phyloP scores from a whole-genome alignment of 768 basidiomycete genomes.

The Imleria badia region DNA sequence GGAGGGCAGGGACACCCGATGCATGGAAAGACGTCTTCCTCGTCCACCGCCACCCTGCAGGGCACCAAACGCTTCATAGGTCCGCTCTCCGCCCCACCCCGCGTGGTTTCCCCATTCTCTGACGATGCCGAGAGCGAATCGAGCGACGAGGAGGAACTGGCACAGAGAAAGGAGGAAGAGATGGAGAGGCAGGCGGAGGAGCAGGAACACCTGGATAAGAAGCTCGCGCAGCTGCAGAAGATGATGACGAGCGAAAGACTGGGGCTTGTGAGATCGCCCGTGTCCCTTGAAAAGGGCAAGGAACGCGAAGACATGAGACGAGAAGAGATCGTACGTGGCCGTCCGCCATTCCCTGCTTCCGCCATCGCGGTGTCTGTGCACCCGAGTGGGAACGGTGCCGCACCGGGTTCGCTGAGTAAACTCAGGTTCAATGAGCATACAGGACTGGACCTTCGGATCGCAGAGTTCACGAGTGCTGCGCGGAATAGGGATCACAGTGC shows the following conservation, averaged over 20 bases:
- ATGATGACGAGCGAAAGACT: constrained; percentile 75
- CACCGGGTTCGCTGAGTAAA: constrained; percentile 34
- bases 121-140: constrained; percentile 53
- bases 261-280: constrained; percentile 55
- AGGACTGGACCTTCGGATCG: constrained; percentile 36
- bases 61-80: constrained; percentile 34
- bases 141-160: constrained; percentile 58
- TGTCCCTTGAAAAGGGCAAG: constrained; percentile 40
- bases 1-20: constrained; percentile 3
- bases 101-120: constrained; percentile 50
- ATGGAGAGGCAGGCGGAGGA: constrained; percentile 65
- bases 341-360: constrained; percentile 28
- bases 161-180: constrained; percentile 62
- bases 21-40: constrained; percentile 55
- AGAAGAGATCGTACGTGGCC: constrained; percentile 43
- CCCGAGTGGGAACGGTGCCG: constrained; percentile 1
- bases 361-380: constrained; percentile 1
- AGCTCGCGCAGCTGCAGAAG: constrained; percentile 63
- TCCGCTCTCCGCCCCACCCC: constrained; percentile 31
- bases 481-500: constrained; percentile 61
- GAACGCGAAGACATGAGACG: constrained; percentile 16
- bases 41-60: constrained; percentile 73
- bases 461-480: constrained; percentile 26
- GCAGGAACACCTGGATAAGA: constrained; percentile 63
- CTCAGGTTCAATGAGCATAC: constrained; percentile 13